Evolutionary conservation across 2,329 filamentous ascomycete genomes (phyloP).

Genomic region (Graphiopsis chlorocephala): DNA sequence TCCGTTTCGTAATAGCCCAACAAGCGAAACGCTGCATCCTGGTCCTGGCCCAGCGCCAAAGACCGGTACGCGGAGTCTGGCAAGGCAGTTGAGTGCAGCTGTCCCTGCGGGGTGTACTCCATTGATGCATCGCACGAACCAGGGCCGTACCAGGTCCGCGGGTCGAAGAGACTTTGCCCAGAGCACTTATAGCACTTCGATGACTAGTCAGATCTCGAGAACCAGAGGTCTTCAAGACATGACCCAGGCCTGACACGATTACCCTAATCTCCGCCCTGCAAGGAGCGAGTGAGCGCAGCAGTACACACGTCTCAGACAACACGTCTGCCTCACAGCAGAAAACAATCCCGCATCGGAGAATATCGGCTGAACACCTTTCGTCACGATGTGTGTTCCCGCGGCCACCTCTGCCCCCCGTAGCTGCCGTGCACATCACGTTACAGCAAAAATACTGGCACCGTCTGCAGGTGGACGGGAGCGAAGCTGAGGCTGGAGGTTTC

Average conservation of each 20-base stretch:
- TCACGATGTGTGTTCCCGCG: constrained; percentile 11
- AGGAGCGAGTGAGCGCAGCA: neutral
- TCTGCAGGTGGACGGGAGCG: neutral
- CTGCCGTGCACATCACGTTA: neutral
- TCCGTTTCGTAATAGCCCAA: constrained; percentile 19
- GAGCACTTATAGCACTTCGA: neutral
- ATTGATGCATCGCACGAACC: neutral
- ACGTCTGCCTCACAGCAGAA: constrained; percentile 5
- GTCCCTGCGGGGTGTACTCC: neutral
- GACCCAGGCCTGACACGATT: neutral
- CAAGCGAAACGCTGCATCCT: constrained; percentile 16
- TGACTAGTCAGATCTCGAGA: neutral
- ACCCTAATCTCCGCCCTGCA: neutral
- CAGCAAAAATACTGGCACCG: neutral
- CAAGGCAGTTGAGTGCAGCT: constrained; percentile 12
- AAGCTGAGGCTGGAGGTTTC: neutral
- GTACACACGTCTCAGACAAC: constrained; percentile 3
- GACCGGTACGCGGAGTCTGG: constrained; percentile 8
- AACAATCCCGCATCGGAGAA: constrained; percentile 10
- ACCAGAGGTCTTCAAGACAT: neutral
- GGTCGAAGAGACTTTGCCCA: constrained; percentile 7
- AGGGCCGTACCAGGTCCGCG: constrained; percentile 10
- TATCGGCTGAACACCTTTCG: constrained; percentile 11
- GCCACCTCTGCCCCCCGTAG: neutral
- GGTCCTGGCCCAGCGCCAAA: constrained; percentile 1